Base-by-base conservation (phyloP, 257 asterid species). In the Nicotiana noctiflora region DNA sequence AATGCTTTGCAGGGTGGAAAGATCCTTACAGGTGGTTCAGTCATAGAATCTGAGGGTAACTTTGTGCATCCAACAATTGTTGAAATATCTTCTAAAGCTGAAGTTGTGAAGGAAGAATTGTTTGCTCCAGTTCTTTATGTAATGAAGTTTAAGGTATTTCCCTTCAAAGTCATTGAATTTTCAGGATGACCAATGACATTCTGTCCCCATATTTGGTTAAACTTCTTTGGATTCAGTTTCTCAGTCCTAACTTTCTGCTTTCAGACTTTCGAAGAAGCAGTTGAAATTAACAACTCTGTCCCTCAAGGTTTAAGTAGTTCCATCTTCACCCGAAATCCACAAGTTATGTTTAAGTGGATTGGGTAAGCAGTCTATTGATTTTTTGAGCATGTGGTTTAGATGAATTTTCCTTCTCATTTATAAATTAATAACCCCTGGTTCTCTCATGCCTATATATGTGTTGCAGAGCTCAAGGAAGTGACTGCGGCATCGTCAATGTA, bases 251-350 rank as follows among this genome's bases (percentile, higher is more conserved):
- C 78, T 23, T 40, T 21, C 70, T 76, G 77, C 78, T 76, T 88
- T 89, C 95, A 96, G 99, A 96, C 92, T 31, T 84, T 92, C 57
- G 88, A 94, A 84, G 99, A 96, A 81, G 99, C 98, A 25, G 89
- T 96, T 82, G 94, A 89, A 79, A 92, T 94, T 53, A 90, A 96
- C 90, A 96, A 96, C 86, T 96, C 98, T 8, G 99, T 96, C 34
- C 99, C 99, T 84, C 99, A 96, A 88, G 99, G 99, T 77, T 91
- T 96, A 13, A 96, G 99, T 79, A 96, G 99, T 85, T 94, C 99
- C 85, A 96, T 96, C 92, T 94, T 94, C 97, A 90, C 99, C 49
- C 89, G 84, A 81, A 86, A 79, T 40, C 98, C 99, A 51, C 98
- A 92, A 83, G 62, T 86, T 44, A 89, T 96, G 59, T 96, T 96